Evolutionary conservation across 352 stramenopile species (phyloP), one percentile per base, ranked within the genome.

Genomic region (Phytophthora citricola): DNA sequence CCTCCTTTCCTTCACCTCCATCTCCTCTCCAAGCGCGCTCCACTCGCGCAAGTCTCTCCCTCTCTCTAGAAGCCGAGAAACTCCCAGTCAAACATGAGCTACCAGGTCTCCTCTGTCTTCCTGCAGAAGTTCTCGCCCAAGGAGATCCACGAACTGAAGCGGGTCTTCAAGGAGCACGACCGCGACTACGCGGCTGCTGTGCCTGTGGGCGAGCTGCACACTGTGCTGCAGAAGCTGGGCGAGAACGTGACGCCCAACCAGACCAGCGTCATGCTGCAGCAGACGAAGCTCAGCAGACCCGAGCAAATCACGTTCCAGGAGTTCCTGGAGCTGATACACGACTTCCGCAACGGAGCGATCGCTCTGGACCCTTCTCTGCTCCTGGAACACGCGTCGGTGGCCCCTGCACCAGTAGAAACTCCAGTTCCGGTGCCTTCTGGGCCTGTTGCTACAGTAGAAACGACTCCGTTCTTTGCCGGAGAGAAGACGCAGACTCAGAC

Each of bases 101-200:
- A 95, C 78, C 83, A 93, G 52, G 70, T 95, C 20, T 88, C 85
- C 32, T 93, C 85, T 27, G 71, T 78, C 45, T 95, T 94, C 59
- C 58, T 95, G 50, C 87, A 94, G 58, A 94, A 94, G 65, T 94
- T 95, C 63, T 88, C 85, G 59, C 88, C 87, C 66, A 92, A 91
- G 64, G 88, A 96, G 71, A 94, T 93, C 71, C 81, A 94, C 62
- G 83, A 94, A 69, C 76, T 93, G 67, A 93, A 94, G 70, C 79
- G 82, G 61, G 82, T 90, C 31, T 96, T 96, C 70, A 92, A 92
- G 57, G 81, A 92, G 75, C 89, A 93, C 53, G 88, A 96, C 69
- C 64, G 59, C 49, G 83, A 96, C 71, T 84, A 81, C 46, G 73
- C 73, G 11, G 88, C 83, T 5, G 82, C 81, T 9, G 81, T 94